Percentiles rank a stretch among this genome's conserved stretches.
Evolutionary conservation across 441 rosid genomes (phyloP).

Genomic region (Bocquillonia castaneifolia): DNA sequence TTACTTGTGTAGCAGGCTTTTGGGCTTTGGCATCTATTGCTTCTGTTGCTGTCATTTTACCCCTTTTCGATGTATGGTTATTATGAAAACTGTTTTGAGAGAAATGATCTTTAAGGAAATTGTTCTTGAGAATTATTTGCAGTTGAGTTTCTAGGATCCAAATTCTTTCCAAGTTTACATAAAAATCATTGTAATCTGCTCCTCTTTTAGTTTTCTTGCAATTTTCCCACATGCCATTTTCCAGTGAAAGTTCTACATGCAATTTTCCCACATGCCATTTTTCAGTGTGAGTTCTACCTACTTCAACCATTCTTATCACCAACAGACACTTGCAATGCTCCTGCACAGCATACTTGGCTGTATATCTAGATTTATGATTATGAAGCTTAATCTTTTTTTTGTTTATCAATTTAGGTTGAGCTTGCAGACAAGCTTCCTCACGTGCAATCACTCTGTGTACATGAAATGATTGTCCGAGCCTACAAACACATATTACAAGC

Average conservation of each 20-base stretch:
- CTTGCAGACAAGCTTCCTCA: slow-evolving; percentile 66
- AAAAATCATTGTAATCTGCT: not conserved
- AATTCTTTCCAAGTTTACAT: not conserved
- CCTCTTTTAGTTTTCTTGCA: not conserved
- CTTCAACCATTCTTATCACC: no score
- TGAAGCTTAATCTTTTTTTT: slow-evolving; percentile 4
- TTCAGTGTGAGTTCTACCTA: not conserved
- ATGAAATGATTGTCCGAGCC: slow-evolving; percentile 69
- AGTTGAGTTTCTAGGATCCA: not conserved
- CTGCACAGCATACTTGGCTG: not conserved
- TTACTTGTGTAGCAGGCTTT: not conserved
- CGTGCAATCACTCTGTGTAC: slow-evolving; percentile 65
- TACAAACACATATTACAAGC: slow-evolving; percentile 57
- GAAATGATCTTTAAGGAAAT: no score
- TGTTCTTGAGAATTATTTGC: no score
- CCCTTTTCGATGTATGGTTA: not conserved
- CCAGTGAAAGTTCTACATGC: not conserved
- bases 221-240: not conserved
- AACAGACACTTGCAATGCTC: not conserved
- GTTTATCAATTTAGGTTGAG: slow-evolving; percentile 39
- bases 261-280: not conserved
- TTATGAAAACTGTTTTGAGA: not conserved
- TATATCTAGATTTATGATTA: slow-evolving; percentile 3
- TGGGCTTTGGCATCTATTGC: not conserved
- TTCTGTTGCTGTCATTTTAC: not conserved